Conservation (phyloP, 2,329 filamentous ascomycete genomes). For the Cladophialophora exuberans region DNA sequence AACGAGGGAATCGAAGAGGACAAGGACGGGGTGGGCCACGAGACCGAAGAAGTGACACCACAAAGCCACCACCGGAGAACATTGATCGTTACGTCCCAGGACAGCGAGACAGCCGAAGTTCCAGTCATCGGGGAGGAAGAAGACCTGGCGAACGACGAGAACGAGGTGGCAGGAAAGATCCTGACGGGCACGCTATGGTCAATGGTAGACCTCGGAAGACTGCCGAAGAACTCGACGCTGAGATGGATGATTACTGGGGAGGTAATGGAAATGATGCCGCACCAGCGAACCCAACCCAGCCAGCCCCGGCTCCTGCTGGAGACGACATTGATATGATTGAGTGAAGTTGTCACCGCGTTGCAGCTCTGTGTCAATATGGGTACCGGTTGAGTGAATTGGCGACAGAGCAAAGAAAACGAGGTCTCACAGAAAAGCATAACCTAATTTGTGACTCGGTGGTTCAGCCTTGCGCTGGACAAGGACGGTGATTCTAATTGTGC, state of each 20-base stretch:
- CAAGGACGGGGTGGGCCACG: conserved; percentile 44
- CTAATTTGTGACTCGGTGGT: too few relatives aligned
- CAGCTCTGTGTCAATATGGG: background rate
- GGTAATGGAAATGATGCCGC: conserved; percentile 44
- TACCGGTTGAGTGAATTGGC: background rate
- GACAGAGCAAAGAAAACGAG: background rate
- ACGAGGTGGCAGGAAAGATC: conserved; percentile 34
- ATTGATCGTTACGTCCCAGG: conserved; percentile 82
- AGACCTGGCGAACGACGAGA: conserved; percentile 48
- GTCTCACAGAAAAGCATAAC: background rate
- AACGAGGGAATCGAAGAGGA: conserved; percentile 43
- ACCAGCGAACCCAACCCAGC: conserved; percentile 38
- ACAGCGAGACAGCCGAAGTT: conserved; percentile 45
- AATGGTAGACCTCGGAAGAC: conserved; percentile 77
- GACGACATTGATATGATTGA: conserved; percentile 75
- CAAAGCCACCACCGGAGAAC: conserved; percentile 63
- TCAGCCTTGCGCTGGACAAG: too few relatives aligned
- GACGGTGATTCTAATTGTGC: too few relatives aligned
- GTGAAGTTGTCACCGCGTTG: conserved; percentile 39
- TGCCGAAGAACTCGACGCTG: conserved; percentile 88
- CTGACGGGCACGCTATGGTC: conserved; percentile 46
- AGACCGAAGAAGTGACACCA: conserved; percentile 57
- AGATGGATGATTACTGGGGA: conserved; percentile 93
- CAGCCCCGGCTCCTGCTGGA: conserved; percentile 36
- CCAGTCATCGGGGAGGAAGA: conserved; percentile 49